Conservation (phyloP, 257 asterid genomes). For the Euphrasia confusa region DNA sequence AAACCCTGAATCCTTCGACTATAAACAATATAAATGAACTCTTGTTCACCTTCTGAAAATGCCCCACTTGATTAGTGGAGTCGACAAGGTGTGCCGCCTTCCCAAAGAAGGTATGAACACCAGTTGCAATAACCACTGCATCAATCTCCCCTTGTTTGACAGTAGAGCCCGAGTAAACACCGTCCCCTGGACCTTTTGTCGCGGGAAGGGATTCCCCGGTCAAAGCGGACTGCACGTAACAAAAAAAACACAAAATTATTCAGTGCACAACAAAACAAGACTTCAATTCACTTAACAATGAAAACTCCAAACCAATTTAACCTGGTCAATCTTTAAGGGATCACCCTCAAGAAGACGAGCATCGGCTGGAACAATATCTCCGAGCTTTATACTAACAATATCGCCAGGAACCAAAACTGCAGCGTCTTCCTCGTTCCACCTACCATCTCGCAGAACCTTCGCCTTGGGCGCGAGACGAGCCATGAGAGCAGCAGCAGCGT, state of each 20-base stretch:
- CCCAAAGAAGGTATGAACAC: conserved; percentile 80
- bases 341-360: conserved; percentile 88
- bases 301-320: conserved; percentile 21
- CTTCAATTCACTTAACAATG: not conserved
- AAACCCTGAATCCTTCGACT: not conserved
- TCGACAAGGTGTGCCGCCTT: conserved; percentile 90
- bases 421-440: conserved; percentile 76
- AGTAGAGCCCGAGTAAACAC: conserved; percentile 78
- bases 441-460: conserved; percentile 66
- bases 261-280: conserved; percentile 10
- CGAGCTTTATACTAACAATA: conserved; percentile 61
- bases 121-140: conserved; percentile 79
- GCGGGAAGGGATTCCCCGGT: conserved; percentile 84
- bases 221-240: conserved; percentile 53
- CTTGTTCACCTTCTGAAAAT: conserved; percentile 66
- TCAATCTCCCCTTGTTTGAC: conserved; percentile 88
- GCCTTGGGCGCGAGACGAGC: conserved; percentile 58
- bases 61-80: conserved; percentile 75
- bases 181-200: conserved; percentile 56
- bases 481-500: conserved; percentile 62
- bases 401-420: conserved; percentile 82
- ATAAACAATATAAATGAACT: not conserved
- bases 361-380: conserved; percentile 83
- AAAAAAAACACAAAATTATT: conserved; percentile 9
- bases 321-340: conserved; percentile 81